Percentiles rank a stretch among this genome's conserved stretches.
Evolutionary conservation across 257 asterid genomes (phyloP).

Genomic region (Solanum tacnaense): DNA sequence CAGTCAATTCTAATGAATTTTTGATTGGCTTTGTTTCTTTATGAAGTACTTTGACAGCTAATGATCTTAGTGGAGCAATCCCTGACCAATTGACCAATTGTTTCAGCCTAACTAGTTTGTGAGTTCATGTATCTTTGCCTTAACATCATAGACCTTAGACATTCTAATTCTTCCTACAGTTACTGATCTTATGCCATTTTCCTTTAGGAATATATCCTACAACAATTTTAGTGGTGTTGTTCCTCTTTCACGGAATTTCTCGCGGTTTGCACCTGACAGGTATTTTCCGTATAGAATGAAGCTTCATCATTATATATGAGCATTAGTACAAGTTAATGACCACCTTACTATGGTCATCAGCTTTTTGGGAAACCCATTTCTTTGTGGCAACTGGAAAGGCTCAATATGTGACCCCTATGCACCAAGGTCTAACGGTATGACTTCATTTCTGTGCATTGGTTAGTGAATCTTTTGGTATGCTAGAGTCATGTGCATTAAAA

Average conservation of each 20-base stretch:
- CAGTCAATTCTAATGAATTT: neutral
- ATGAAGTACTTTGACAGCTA: slow-evolving; percentile 63
- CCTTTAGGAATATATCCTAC: slow-evolving; percentile 63
- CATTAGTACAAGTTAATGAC: neutral
- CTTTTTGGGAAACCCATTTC: slow-evolving; percentile 65
- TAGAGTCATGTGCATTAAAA: neutral
- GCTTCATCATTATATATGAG: neutral
- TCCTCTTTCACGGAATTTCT: slow-evolving; percentile 67
- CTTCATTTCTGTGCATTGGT: neutral
- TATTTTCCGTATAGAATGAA: slow-evolving; percentile 4
- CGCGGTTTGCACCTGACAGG: slow-evolving; percentile 84
- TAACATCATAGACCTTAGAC: neutral
- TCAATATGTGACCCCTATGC: slow-evolving; percentile 67
- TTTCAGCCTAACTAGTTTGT: slow-evolving; percentile 76
- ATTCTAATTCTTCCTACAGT: neutral
- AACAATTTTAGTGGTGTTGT: slow-evolving; percentile 78
- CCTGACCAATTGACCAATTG: slow-evolving; percentile 77
- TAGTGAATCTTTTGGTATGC: neutral
- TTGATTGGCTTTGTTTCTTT: neutral
- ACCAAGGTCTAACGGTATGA: slow-evolving; percentile 51
- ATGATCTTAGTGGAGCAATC: slow-evolving; percentile 58
- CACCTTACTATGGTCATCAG: slow-evolving; percentile 21
- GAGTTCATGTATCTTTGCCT: slow-evolving; percentile 15
- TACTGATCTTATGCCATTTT: slow-evolving; percentile 3
- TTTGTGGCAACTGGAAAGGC: slow-evolving; percentile 90